Evolutionary conservation across 805 yeast genomes (phyloP).

Genomic region (Saturnispora diversa): DNA sequence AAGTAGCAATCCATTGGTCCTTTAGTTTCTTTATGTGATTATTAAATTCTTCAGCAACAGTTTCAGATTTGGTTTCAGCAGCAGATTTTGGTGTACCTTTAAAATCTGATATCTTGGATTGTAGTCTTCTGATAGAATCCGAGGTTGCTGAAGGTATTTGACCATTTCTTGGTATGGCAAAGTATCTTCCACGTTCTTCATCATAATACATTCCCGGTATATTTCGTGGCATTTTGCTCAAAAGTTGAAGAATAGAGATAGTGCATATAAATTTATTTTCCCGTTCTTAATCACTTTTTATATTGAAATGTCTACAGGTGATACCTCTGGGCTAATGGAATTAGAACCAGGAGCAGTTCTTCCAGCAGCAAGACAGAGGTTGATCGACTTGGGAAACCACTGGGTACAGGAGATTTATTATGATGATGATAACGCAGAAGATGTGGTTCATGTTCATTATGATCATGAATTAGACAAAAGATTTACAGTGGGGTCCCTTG

Average conservation of each 20-base stretch:
- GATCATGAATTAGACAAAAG: constrained; percentile 64
- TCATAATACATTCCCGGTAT: constrained; percentile 14
- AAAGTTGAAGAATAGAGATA: no score
- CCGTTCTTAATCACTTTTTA: constrained; percentile 2
- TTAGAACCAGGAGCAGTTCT: background rate
- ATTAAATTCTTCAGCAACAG: no score
- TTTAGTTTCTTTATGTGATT: no score
- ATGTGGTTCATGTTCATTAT: constrained; percentile 64
- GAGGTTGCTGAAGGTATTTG: background rate
- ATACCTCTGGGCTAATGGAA: background rate
- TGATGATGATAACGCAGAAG: constrained; percentile 43
- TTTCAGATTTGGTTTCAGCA: no score
- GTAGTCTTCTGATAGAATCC: background rate
- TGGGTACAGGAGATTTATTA: constrained; percentile 28
- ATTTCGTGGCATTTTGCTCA: constrained; percentile 1
- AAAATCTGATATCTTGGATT: background rate
- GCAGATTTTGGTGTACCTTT: background rate
- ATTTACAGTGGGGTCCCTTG: constrained; percentile 58
- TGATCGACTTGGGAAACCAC: constrained; percentile 20
- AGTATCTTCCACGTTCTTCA: constrained; percentile 10
- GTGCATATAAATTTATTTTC: no score
- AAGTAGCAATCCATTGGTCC: no score
- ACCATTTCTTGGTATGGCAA: constrained; percentile 10
- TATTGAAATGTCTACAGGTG: constrained; percentile 3
- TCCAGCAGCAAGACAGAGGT: background rate